phyloP scores from a whole-genome alignment of 2,329 filamentous ascomycete genomes.

The Ceratocystis lukuohia region DNA sequence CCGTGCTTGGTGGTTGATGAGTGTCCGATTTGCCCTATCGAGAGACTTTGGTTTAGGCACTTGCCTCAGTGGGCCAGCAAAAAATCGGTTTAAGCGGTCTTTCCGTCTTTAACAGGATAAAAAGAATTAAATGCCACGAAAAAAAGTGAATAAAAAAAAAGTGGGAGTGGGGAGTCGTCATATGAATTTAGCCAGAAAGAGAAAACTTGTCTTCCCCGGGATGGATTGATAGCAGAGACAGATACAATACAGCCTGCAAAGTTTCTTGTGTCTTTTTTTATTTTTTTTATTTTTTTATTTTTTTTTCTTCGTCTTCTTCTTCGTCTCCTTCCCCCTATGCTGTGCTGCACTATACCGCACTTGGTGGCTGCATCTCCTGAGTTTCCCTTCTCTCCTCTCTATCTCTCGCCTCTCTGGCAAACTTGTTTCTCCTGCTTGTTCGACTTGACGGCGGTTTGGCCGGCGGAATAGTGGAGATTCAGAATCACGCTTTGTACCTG shows the following conservation, averaged over 20 bases:
- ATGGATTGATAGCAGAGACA: neutral
- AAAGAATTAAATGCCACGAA: neutral
- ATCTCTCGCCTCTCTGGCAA: neutral
- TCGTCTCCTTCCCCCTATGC: neutral
- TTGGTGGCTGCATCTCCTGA: neutral
- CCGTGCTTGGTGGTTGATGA: neutral
- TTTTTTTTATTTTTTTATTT: neutral
- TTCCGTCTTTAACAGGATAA: neutral
- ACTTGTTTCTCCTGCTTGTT: constrained; percentile 23
- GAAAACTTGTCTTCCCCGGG: neutral
- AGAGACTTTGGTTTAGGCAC: neutral
- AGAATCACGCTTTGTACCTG: neutral
- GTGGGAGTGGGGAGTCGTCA: neutral
- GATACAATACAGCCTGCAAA: neutral
- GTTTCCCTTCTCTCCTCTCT: neutral
- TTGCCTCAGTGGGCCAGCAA: neutral
- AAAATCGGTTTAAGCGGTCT: constrained; percentile 2
- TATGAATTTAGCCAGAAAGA: constrained; percentile 1
- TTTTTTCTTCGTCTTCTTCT: neutral
- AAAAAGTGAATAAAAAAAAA: neutral
- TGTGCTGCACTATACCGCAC: neutral
- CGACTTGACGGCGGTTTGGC: constrained; percentile 40
- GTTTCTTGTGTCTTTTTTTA: neutral
- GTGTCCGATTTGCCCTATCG: neutral
- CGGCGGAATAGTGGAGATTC: constrained; percentile 39